Base-by-base conservation (phyloP, 2,329 filamentous ascomycete species). In the Tolypocladium album region DNA sequence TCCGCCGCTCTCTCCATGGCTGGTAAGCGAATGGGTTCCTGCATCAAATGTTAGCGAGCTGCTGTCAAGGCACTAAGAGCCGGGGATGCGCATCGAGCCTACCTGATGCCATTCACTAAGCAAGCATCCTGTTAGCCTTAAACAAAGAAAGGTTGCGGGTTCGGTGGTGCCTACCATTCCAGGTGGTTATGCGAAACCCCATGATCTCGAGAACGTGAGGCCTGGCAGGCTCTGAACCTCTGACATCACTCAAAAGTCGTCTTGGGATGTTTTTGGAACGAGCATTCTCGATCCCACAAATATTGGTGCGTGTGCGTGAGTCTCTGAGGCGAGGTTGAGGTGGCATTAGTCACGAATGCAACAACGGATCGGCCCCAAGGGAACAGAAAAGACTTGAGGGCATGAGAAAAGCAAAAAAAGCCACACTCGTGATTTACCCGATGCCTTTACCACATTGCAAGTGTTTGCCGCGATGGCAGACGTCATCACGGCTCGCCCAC, bases 21-120 rank as follows among this genome's bases (percentile, higher is more conserved):
- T 91, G 85, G 69, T 92, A 92, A n/a, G 83, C 82, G 67, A 93
- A 93, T 3, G 89, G 89, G 67, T 93, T 93, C 65, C 89, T 90
- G 56, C 3, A 20, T 31, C 31, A 15, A 47, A 12, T 24, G 58
- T 58, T 15, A 59, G 62, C 9, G 17, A 58, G 61, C 13, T 11
- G 20, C 12, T 40, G 55, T 36, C 4, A 38, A 24, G 34, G 15
- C 12, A 34, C 13, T 17, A 24, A 24, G 11, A 17, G 17, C 27
- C 8, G 17, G 15, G 24, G 24, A 11, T 9, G 45, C 38, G 34
- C 15, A 31, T 56, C 2, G 22, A 42, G 4, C 1, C 5, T n/a
- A 69, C 88, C 87, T 83, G 70, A 93, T 92, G 68, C 89, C 89
- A 72, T 92, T 92, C 52, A 92, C 88, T 92, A 20, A 64, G 65